Evolutionary conservation across 2,329 filamentous ascomycete species (phyloP), one percentile per base, ranked within the genome.

Genomic region (Arthrinium phaeospermum): DNA sequence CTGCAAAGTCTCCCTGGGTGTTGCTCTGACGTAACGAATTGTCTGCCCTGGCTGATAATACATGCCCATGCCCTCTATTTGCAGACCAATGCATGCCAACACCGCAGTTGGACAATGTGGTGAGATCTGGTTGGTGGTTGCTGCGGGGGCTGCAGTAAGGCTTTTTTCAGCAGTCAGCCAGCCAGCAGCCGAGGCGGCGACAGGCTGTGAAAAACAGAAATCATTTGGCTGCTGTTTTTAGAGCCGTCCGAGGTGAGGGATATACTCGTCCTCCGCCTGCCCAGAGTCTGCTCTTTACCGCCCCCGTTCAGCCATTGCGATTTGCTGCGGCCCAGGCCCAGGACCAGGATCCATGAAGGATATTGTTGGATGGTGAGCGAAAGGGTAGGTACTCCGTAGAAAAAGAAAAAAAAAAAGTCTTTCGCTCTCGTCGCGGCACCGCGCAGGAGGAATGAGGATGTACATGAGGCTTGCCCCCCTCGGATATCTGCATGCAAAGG

Each of bases 91-190:
- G 51, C 51, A 53, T 30, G 51, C 51, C 51, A 53, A 16, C 51
- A 53, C 51, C 7, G 53, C 53, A 22, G 34, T 1, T 8, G 27
- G 53, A 16, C 53, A 34, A 61, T 61, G 53, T 61, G 53, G 53
- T 61, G 53, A 61, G 13, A 61, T 34, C 27, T 61, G 53, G 53
- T 61, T 61, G 53, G 53, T 34, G 27, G 16, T 61, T 34, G 49
- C 47, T 51, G 51, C 51, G 51, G 51, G 51, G 51, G 51, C 51
- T 53, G 51, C 51, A 53, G 51, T 53, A 53, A 53, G 51, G 51
- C 49, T 24, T 13, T 53, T 53, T 53, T 53, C 51, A 53, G 45
- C 45, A 46, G 45, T 10, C 37, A 41, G 37, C 37, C 37, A 41
- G 37, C 45, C 16, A 46, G 45, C 45, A 46, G 51, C 51, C 51